Evolutionary conservation across 805 yeast species (phyloP), one percentile per base, ranked within the genome.

Genomic region (Cephaloascus albidus): DNA sequence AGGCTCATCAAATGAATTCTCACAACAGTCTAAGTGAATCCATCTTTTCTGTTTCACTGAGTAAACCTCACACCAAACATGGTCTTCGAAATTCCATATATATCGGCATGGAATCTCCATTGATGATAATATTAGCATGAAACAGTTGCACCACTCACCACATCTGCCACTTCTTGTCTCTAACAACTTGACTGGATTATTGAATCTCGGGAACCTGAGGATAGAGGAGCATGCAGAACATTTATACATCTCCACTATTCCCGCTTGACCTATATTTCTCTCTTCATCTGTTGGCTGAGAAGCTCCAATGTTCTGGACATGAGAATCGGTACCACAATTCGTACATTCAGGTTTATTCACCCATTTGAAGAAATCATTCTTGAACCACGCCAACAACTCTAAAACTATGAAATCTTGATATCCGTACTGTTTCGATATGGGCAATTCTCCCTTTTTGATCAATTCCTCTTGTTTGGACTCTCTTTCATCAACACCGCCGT

Each of bases 81-180:
- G 97, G 55, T 90, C 97, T 54, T 90, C 97, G 5, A 74, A 64
- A 55, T 87, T 88, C 94, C 94, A 85, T 2, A 89, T 63, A 51
- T 82, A 88, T 38, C 97, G 61, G 1, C 76, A 74, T 20, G 76
- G 65, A 3, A 78, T 52, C 1, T 81, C 85, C 34, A 89, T 61
- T 0, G 95, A 76, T 20, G 78, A 68, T 39, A 89, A 60, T 2
- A 88, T 60, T 28, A 86, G 62, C 35, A 84, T 70, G 53, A 89
- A 88, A 45, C 90, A 77, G 48, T 85, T 84, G 40, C 89, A 90
- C 95, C 95, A 90, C 56, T 90, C 97, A 1, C 97, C 97, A 59
- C 97, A 90, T 36, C 97, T 68, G 0, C 97, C 97, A 27, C 54
- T 53, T 34, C 86, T 62, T 0, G 81, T 72, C 20, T 73, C 63